Evolutionary conservation across 2,329 filamentous ascomycete genomes (phyloP).

Genomic region (Cordyceps javanica): DNA sequence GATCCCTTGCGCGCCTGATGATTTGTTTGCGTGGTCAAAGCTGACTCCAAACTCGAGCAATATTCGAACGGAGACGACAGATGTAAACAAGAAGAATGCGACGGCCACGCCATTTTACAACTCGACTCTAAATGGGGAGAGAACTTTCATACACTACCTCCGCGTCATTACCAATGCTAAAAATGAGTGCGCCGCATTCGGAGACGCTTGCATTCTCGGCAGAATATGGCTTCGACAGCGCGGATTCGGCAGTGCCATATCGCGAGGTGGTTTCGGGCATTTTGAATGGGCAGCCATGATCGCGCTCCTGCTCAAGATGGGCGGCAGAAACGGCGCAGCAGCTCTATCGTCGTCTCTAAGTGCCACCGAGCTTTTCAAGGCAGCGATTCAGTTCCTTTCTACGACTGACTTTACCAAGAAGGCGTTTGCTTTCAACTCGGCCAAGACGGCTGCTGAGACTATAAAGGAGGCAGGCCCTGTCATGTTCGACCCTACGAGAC

Average conservation of each 20-base stretch:
- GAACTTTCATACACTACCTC: slow-evolving; percentile 66
- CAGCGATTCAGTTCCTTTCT: slow-evolving; percentile 79
- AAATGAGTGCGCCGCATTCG: slow-evolving; percentile 65
- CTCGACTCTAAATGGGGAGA: slow-evolving; percentile 72
- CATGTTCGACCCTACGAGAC: slow-evolving; percentile 68
- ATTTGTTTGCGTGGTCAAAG: slow-evolving; percentile 65
- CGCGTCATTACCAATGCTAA: slow-evolving; percentile 66
- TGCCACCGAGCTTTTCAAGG: slow-evolving; percentile 92
- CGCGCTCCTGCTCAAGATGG: slow-evolving; percentile 73
- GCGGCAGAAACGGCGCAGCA: slow-evolving; percentile 63
- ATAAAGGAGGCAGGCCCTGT: slow-evolving; percentile 52
- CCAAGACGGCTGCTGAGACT: slow-evolving; percentile 26
- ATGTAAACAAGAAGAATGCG: slow-evolving; percentile 35
- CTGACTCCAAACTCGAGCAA: slow-evolving; percentile 64
- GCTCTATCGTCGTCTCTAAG: slow-evolving; percentile 75
- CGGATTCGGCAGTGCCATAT: slow-evolving; percentile 65
- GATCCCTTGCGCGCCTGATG: slow-evolving; percentile 65
- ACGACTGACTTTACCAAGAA: slow-evolving; percentile 65
- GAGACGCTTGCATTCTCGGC: slow-evolving; percentile 80
- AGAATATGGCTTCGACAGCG: slow-evolving; percentile 85
- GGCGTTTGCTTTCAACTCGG: slow-evolving; percentile 47
- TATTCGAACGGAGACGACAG: slow-evolving; percentile 50
- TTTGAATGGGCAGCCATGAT: slow-evolving; percentile 86
- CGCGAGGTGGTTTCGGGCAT: slow-evolving; percentile 78
- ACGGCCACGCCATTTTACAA: slow-evolving; percentile 80